Base-by-base conservation (phyloP, 2,329 filamentous ascomycete species). In the Fusarium proliferatum region DNA sequence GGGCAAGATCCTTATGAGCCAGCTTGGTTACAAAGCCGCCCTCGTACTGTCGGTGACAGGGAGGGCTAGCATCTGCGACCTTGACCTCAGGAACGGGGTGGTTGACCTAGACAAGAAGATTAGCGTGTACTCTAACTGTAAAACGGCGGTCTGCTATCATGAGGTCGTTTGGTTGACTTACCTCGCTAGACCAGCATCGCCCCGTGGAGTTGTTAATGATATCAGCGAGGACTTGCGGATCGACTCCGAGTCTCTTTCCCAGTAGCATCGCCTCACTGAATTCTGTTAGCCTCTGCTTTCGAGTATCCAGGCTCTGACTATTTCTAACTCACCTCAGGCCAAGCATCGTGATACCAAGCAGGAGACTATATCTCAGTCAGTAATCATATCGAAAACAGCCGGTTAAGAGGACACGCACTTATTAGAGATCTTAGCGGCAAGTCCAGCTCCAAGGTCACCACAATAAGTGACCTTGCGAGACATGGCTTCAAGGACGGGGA, bases 401-500 rank as follows among this genome's bases (percentile, higher is more conserved):
- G 13, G 9, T 21, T 36, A 9, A 30, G 10, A 9, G 33, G n/a
- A 3, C 26, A 28, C 7, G n/a, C 9, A 55, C 36, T 59, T 59
- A 13, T 48, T 59, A 12, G 56, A 46, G 3, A 59, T 59, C n/a
- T 59, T 46, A 3, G 56, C 42, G 23, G 56, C 42, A 30, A 59
- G 42, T 19, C 56, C 56, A 12, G 56, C 42, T 3, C 56, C 56
- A 1, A 59, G 42, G 13, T 46, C 42, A 12, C 56, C 56, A 38
- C 56, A 48, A 33, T 48, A 48, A n/a, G 42, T 59, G 23, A 59
- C 56, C 33, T 59, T 46, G 13, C 56, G 42, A 30, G 56, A 12
- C 56, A 59, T 59, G 19, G 42, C 46, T n/a, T 59, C 6, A 10
- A 59, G 56, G 3, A 59, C 33, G 8, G 33, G 42, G 1, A 48